These are phyloP conservation scores for Funneliformis geosporum DNA, from an alignment of 192 early-diverging fungal species.

Conservation along the genomic window DNA sequence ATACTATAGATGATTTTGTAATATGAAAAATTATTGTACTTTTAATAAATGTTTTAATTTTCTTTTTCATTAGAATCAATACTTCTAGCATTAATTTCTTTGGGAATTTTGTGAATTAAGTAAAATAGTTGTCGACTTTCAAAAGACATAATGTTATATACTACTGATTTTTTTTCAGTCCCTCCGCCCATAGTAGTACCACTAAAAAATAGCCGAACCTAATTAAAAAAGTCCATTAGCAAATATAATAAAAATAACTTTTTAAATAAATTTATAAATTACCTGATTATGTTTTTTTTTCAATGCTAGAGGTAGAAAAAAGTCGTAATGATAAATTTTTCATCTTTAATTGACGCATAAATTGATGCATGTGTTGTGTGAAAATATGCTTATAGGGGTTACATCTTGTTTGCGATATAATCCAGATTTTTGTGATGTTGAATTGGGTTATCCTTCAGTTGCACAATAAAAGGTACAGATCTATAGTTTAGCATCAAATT, in stretches of 20 bases:
- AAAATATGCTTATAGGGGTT: neutral
- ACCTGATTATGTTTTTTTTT: neutral
- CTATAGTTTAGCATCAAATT: neutral
- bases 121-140: neutral
- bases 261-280: neutral
- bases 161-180: neutral
- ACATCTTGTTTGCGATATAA: neutral
- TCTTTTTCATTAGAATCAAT: neutral
- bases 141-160: neutral
- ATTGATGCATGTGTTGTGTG: neutral
- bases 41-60: neutral
- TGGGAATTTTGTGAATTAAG: neutral
- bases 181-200: neutral
- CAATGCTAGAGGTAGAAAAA: too few relatives aligned
- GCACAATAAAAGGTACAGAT: neutral
- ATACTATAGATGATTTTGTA: too few relatives aligned
- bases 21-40: neutral
- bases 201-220: neutral
- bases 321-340: neutral
- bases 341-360: neutral
- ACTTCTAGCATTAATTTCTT: neutral
- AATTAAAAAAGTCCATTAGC: neutral
- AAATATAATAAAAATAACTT: neutral
- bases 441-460: neutral
- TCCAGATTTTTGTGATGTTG: neutral